Evolutionary conservation across 2,329 filamentous ascomycete species (phyloP).

Genomic region (Daldinia eschscholtzii): DNA sequence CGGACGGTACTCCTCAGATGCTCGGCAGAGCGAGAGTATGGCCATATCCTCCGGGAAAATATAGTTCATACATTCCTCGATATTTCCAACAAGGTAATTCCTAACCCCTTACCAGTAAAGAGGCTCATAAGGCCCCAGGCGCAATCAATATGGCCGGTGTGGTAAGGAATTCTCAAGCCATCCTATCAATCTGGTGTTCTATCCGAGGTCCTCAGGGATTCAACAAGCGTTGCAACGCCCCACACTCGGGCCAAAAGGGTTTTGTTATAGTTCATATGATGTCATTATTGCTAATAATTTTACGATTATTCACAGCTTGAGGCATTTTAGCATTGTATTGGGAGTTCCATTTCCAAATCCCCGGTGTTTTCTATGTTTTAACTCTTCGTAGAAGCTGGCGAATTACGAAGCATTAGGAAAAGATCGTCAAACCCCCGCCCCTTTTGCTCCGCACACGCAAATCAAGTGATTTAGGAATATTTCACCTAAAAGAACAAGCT

Average conservation of each 20-base stretch:
- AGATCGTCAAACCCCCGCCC: constrained; percentile 24
- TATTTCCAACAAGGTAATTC: background rate
- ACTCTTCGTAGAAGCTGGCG: constrained; percentile 18
- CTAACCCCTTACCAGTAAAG: background rate
- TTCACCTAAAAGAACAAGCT: background rate
- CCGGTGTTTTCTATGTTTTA: constrained; percentile 4
- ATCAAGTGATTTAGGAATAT: constrained; percentile 7
- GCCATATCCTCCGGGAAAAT: background rate
- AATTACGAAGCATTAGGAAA: constrained; percentile 14
- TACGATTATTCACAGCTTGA: constrained; percentile 14
- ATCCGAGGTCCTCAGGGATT: constrained; percentile 36
- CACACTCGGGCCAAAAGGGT: constrained; percentile 26
- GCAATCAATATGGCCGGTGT: constrained; percentile 5
- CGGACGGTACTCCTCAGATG: background rate
- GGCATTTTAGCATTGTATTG: constrained; percentile 19
- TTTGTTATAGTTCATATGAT: constrained; percentile 28
- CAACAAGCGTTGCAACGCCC: constrained; percentile 29
- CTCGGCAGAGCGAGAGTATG: background rate
- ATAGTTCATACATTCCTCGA: background rate
- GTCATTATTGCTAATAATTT: constrained; percentile 22
- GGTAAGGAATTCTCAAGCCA: background rate
- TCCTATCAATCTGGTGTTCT: background rate
- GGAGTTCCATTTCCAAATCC: constrained; percentile 13
- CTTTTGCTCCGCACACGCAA: constrained; percentile 10
- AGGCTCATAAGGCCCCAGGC: background rate